Evolutionary conservation across 306 rosid species (phyloP).

Genomic region (peach (Prunus persica)): Prunus_persica_NCBIv2 NC_034012.1:6087001-6087500

Average conservation of each 20-base stretch:
- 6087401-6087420: constrained; percentile 2
- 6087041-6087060: constrained; percentile 1
- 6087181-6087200: constrained; percentile 90
- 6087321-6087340: constrained; percentile 72
- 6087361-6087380: constrained; percentile 96
- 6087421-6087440: background rate
- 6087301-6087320: constrained; percentile 79
- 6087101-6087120: constrained; percentile 24
- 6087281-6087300: constrained; percentile 68
- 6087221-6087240: constrained; percentile 91
- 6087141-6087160: constrained; percentile 82
- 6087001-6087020: constrained; percentile 48
- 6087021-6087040: constrained; percentile 5
- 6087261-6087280: constrained; percentile 80
- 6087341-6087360: constrained; percentile 75
- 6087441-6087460: constrained; percentile 1
- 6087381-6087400: constrained; percentile 79
- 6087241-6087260: constrained; percentile 91
- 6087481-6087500: constrained; percentile 66
- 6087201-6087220: constrained; percentile 99
- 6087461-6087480: constrained; percentile 27
- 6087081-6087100: constrained; percentile 18
- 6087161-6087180: constrained; percentile 88
- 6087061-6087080: background rate
- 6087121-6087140: constrained; percentile 67